Base-by-base conservation (phyloP, 73 alveolate genomes). In the Paraurostyla sp. region DNA sequence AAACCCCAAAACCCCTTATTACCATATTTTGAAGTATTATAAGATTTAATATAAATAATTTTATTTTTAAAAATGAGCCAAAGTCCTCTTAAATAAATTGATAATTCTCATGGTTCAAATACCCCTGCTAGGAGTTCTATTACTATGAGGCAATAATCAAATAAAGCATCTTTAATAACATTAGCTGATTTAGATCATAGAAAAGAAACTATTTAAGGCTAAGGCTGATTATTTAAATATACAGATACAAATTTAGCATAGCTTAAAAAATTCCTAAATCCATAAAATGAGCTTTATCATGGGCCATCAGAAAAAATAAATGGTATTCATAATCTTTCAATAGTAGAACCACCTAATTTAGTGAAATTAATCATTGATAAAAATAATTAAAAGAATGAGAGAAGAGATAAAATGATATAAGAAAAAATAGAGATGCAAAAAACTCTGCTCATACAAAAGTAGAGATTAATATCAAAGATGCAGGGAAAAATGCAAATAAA, bases 401-500 rank as follows among this genome's bases (percentile, higher is more conserved):
- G 82, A 65, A 32, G 82, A 40, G 82, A 65, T 1, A 65, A 65
- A 38, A 56, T 65, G 35, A 65, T 38, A n/a, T 22, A 35, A 65
- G 82, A 65, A 35, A 65, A 40, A 40, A 16, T 16, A 40, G 82
- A 65, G 46, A 22, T 11, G 29, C 82, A 65, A 13, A 65, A 65
- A 40, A 32, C 35, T 22, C 35, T 65, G 82, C 35, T 65, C 1
- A 11, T 65, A 32, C 6, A 18, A 58, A 65, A 65, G 46, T 38
- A 65, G 25, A 65, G 25, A 38, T 18, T 65, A 30, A 65, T 65
- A 38, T 38, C 56, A 18, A 65, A 65, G 46, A 65, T 65, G 82
- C 41, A 65, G 49, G 48, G 76, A 30, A 56, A 18, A 38, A 22
- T 27, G 27, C 6, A 4, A n/a, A 4, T 27, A 35, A 35, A 54